These are phyloP conservation scores for Aureobasidium zeae DNA, from an alignment of 2,329 filamentous ascomycete genomes.

Conservation along the genomic window DNA sequence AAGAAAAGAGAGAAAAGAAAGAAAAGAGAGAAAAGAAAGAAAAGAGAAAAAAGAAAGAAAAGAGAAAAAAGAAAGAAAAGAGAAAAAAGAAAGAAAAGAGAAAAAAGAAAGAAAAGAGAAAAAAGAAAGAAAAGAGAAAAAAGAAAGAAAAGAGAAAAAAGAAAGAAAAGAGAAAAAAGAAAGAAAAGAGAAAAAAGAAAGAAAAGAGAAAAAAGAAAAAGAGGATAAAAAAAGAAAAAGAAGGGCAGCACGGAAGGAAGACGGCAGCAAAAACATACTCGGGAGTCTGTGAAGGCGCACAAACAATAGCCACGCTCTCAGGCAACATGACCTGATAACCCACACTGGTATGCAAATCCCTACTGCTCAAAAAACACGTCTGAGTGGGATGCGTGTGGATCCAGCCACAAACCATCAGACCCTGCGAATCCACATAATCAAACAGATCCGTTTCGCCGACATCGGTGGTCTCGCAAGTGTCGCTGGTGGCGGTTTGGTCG, in stretches of 20 bases:
- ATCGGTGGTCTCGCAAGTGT: conserved; percentile 92
- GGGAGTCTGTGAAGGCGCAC: conserved; percentile 70
- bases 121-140: neutral
- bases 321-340: conserved; percentile 95
- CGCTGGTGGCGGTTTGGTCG: conserved; percentile 77
- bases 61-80: neutral
- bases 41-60: neutral
- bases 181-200: neutral
- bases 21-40: neutral
- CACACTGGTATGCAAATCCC: conserved; percentile 86
- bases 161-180: neutral
- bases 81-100: neutral
- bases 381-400: conserved; percentile 97
- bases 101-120: neutral
- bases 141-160: neutral
- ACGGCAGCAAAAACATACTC: conserved; percentile 52
- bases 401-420: conserved; percentile 84
- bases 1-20: neutral
- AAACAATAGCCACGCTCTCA: conserved; percentile 94
- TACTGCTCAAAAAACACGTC: conserved; percentile 93
- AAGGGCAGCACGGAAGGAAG: too few relatives aligned
- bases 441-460: conserved; percentile 62
- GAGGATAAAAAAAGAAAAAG: neutral
- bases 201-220: neutral
- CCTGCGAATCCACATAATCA: conserved; percentile 77